These are phyloP conservation scores for Rhododendron griersonianum DNA, from an alignment of 148 eudicot species.

Conservation along the genomic window DNA sequence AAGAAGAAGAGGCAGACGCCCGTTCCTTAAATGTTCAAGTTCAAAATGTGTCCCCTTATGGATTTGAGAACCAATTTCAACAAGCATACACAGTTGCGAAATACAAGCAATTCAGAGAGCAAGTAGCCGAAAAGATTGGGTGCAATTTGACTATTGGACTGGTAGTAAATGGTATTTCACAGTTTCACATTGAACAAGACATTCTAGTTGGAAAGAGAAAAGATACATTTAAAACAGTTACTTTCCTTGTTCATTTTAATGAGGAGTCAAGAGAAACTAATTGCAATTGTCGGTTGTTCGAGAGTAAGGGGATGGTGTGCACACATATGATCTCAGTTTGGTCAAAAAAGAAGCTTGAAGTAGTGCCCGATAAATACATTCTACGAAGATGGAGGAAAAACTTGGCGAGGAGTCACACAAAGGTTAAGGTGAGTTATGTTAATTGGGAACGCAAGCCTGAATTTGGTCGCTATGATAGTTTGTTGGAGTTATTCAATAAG, in stretches of 20 bases:
- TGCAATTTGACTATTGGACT: not conserved
- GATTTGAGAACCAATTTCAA: not conserved
- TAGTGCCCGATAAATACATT: not conserved
- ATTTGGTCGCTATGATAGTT: not conserved
- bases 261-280: not conserved
- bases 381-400: not conserved
- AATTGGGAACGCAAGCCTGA: not conserved
- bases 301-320: not conserved
- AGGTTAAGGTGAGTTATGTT: not conserved
- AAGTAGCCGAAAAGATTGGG: not conserved
- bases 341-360: not conserved
- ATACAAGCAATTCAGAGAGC: no score
- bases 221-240: not conserved
- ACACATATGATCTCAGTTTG: not conserved
- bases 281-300: not conserved
- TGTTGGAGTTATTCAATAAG: not conserved
- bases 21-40: not conserved
- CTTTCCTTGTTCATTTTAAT: not conserved
- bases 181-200: not conserved
- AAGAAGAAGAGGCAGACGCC: not conserved
- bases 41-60: not conserved
- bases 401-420: not conserved
- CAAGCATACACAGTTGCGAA: not conserved
- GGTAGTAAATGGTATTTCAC: not conserved
- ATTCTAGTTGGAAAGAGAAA: not conserved